Percentiles rank a stretch among this genome's conserved stretches.
These are phyloP conservation scores for Starmerella scarabaei DNA, from an alignment of 805 yeast genomes.

Conservation along the genomic window DNA sequence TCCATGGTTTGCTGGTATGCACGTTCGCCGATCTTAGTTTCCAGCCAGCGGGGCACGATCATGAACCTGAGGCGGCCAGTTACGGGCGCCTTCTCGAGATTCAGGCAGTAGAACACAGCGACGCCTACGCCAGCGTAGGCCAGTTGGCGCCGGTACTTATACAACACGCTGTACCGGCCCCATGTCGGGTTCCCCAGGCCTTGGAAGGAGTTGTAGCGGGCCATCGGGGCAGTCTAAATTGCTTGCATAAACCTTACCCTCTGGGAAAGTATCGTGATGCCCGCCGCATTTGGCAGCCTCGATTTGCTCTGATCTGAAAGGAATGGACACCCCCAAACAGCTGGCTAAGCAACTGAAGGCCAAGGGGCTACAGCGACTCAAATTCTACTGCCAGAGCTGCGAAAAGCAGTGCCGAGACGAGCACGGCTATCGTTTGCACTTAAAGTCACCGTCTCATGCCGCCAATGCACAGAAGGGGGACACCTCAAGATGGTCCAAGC, in stretches of 20 bases:
- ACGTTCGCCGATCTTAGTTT: slow-evolving; percentile 45
- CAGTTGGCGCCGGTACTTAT: slow-evolving; percentile 13
- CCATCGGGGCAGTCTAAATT: no score
- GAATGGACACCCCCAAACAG: slow-evolving; percentile 59
- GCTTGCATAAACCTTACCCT: no score
- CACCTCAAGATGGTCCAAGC: slow-evolving; percentile 45
- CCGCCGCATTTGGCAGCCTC: no score
- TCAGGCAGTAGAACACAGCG: slow-evolving; percentile 34
- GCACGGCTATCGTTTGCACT: slow-evolving; percentile 86
- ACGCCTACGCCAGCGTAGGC: slow-evolving; percentile 24
- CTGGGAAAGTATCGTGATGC: no score
- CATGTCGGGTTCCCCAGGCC: slow-evolving; percentile 22
- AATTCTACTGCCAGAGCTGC: slow-evolving; percentile 83
- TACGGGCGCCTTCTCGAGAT: slow-evolving; percentile 69
- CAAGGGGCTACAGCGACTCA: slow-evolving; percentile 70
- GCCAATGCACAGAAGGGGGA: slow-evolving; percentile 38
- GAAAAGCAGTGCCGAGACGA: slow-evolving; percentile 90
- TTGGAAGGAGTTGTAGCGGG: slow-evolving; percentile 20
- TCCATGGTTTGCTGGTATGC: slow-evolving; percentile 48
- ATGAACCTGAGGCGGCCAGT: slow-evolving; percentile 61
- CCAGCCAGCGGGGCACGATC: slow-evolving; percentile 56
- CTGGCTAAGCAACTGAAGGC: slow-evolving; percentile 66
- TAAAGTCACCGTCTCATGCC: slow-evolving; percentile 66
- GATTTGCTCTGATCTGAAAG: no score
- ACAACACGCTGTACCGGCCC: slow-evolving; percentile 9